phyloP scores from a whole-genome alignment of 2,329 filamentous ascomycete genomes.

The Epichloe amarillans region DNA sequence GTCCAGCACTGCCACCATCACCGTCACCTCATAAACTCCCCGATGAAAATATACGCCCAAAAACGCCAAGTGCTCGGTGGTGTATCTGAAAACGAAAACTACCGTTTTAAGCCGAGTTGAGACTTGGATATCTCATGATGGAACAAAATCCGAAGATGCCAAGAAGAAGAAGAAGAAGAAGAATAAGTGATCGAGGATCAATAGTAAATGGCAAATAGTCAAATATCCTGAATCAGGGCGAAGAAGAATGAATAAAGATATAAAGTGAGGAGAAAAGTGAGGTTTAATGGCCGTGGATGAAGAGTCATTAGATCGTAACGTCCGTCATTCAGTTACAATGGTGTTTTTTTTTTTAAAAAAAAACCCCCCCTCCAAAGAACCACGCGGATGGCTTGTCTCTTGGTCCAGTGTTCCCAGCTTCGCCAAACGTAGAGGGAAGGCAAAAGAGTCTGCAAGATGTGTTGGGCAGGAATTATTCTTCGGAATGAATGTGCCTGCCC shows the following conservation, averaged over 20 bases:
- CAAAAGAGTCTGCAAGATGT: conserved; percentile 14
- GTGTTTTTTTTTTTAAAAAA: no score
- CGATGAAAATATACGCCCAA: neutral
- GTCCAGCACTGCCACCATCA: neutral
- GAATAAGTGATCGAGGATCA: conserved; percentile 7
- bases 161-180: conserved; percentile 9
- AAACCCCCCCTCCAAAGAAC: no score
- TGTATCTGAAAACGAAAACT: conserved; percentile 2
- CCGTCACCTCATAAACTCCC: neutral
- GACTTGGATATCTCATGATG: neutral
- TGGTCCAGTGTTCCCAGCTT: conserved; percentile 7
- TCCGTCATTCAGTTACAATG: conserved; percentile 1
- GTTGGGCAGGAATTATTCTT: conserved; percentile 2
- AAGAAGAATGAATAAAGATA: conserved; percentile 1
- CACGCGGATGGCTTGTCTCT: conserved; percentile 4
- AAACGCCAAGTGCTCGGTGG: conserved; percentile 20
- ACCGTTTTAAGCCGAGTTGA: neutral
- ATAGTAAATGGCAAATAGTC: neutral
- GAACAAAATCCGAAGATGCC: neutral
- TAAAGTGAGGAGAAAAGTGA: neutral
- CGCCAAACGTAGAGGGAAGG: conserved; percentile 6
- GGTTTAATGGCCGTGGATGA: conserved; percentile 5
- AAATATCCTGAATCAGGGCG: neutral
- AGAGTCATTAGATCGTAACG: conserved; percentile 9
- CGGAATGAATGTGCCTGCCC: conserved; percentile 2